Conservation (phyloP, 1,139 yeast genomes). For the Kurtzmaniella quercitrusa region DNA sequence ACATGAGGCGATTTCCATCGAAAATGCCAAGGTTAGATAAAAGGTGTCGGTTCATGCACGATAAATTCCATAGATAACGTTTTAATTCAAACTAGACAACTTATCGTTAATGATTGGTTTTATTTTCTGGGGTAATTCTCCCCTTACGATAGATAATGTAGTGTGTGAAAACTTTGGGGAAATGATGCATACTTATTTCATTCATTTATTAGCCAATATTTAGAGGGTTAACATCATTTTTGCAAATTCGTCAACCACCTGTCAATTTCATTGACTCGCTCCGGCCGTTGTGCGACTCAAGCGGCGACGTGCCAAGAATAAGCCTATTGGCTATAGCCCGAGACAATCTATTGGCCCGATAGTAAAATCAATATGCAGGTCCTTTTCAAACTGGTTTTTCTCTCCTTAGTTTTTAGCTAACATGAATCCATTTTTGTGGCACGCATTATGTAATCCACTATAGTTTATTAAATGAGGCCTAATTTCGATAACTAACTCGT, state of each 20-base stretch:
- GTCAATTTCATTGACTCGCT: neutral
- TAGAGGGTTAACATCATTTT: neutral
- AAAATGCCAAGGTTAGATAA: neutral
- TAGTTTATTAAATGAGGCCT: no score
- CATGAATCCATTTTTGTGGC: no score
- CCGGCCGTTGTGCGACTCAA: neutral
- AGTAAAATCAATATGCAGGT: neutral
- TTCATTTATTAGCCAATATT: no score
- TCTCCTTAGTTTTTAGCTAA: no score
- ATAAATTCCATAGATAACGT: constrained; percentile 2
- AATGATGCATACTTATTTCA: neutral
- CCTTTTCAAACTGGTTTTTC: neutral
- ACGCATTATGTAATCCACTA: no score
- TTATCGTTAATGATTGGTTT: neutral
- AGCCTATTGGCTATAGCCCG: neutral
- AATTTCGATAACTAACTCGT: no score
- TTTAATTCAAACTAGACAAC: neutral
- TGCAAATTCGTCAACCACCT: neutral
- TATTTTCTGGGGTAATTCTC: constrained; percentile 1
- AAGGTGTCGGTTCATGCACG: neutral
- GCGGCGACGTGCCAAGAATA: neutral
- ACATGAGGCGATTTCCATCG: neutral
- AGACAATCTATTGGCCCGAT: neutral
- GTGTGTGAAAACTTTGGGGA: neutral
- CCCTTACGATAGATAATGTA: neutral